A percentile compares a stretch with the other conserved stretches of the same genome.
Conservation (phyloP, 352 stramenopile genomes). For the Pythium aristosporum region DNA sequence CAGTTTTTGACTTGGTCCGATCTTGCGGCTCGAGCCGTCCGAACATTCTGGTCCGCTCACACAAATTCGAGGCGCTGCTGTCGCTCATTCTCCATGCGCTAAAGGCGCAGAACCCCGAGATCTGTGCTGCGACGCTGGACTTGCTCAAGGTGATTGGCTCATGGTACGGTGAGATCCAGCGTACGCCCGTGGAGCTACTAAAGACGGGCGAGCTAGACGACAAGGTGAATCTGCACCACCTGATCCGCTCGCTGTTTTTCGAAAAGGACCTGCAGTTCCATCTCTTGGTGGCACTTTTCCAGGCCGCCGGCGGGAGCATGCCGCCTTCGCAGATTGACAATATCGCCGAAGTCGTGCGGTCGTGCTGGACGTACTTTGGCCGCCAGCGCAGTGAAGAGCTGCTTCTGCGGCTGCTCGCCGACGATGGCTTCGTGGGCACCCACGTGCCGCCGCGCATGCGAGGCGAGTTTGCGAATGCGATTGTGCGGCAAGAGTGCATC, state of each 20-base stretch:
- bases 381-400: constrained; percentile 61
- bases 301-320: constrained; percentile 57
- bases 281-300: constrained; percentile 64
- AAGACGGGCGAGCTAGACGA: constrained; percentile 45
- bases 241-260: constrained; percentile 76
- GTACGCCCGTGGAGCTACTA: constrained; percentile 50
- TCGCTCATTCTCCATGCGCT: constrained; percentile 59
- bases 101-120: constrained; percentile 65
- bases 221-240: constrained; percentile 55
- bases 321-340: constrained; percentile 60
- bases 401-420: constrained; percentile 50
- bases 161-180: constrained; percentile 71
- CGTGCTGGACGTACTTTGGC: constrained; percentile 74
- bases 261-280: constrained; percentile 79
- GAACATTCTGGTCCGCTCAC: constrained; percentile 63
- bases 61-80: constrained; percentile 64
- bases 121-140: constrained; percentile 50
- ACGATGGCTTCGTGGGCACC: constrained; percentile 61
- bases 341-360: constrained; percentile 69
- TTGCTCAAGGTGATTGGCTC: constrained; percentile 66
- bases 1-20: constrained; percentile 61
- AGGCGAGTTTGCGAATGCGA: constrained; percentile 54
- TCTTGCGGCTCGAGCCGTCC: constrained; percentile 54
- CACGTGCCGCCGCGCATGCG: constrained; percentile 54
- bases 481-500: constrained; percentile 57